Evolutionary conservation across 805 yeast genomes (phyloP).

Genomic region (Saturnispora halmiae): DNA sequence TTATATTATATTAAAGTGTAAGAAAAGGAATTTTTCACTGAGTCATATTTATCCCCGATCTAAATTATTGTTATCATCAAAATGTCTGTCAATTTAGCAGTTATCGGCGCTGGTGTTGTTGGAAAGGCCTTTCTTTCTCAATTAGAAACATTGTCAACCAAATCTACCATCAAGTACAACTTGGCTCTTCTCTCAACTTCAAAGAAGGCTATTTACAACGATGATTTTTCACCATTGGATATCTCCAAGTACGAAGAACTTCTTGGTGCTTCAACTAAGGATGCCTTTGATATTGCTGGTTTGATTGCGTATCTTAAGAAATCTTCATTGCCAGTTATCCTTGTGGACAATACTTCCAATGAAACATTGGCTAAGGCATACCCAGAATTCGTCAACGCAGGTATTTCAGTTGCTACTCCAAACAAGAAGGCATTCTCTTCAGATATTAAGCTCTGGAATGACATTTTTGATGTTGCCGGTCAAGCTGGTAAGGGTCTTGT

Average conservation of each 20-base stretch:
- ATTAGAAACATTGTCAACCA: conserved; percentile 51
- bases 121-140: conserved; percentile 88
- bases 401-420: conserved; percentile 94
- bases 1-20: too few relatives aligned
- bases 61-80: not conserved
- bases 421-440: conserved; percentile 95
- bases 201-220: conserved; percentile 54
- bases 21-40: not conserved
- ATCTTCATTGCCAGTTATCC: conserved; percentile 66
- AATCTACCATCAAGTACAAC: conserved; percentile 46
- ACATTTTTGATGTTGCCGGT: conserved; percentile 50
- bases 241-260: conserved; percentile 47
- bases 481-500: conserved; percentile 61
- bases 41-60: not conserved
- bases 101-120: conserved; percentile 88
- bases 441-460: conserved; percentile 64
- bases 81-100: conserved; percentile 59
- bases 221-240: conserved; percentile 65
- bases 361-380: conserved; percentile 67
- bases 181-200: conserved; percentile 77
- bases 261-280: conserved; percentile 36
- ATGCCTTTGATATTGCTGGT: conserved; percentile 46
- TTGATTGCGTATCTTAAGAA: conserved; percentile 54
- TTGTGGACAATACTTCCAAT: conserved; percentile 92
- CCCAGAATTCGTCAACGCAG: conserved; percentile 61